Percentiles rank a stretch among this genome's conserved stretches.
Conservation (phyloP, 441 rosid genomes). For the Pelargonium cotyledonis region DNA sequence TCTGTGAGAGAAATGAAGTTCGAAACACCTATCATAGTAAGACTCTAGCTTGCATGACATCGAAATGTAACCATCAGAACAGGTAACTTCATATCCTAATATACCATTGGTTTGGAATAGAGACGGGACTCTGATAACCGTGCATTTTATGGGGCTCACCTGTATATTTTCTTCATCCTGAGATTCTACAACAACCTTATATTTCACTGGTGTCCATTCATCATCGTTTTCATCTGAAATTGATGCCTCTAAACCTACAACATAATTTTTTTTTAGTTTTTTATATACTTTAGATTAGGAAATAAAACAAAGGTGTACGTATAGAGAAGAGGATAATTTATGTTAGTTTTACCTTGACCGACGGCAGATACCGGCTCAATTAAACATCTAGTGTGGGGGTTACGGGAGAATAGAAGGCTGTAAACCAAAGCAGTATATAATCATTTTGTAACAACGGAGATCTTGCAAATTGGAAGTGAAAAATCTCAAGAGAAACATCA, state of each 20-base stretch:
- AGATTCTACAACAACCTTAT: constrained; percentile 39
- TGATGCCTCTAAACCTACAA: constrained; percentile 44
- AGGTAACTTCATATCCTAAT: not conserved
- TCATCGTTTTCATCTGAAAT: constrained; percentile 37
- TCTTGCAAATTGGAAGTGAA: too few relatives aligned
- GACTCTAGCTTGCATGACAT: not conserved
- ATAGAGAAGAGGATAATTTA: not conserved
- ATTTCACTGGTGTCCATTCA: constrained; percentile 34
- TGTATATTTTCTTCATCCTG: constrained; percentile 39
- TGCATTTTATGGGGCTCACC: constrained; percentile 22
- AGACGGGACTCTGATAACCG: not conserved
- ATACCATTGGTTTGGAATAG: constrained; percentile 1
- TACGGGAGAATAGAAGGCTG: too few relatives aligned
- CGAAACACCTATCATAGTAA: not conserved
- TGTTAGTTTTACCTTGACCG: constrained; percentile 36
- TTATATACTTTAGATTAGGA: not conserved
- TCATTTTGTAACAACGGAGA: too few relatives aligned
- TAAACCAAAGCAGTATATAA: too few relatives aligned
- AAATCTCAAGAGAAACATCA: too few relatives aligned
- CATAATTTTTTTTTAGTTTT: not conserved
- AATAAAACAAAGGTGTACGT: not conserved
- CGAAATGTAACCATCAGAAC: too few relatives aligned
- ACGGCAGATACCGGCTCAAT: constrained; percentile 32
- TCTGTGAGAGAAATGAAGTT: not conserved
- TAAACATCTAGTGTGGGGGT: too few relatives aligned